Evolutionary conservation across 257 asterid genomes (phyloP), one percentile per base, ranked within the genome.

Genomic region (Marsdenia floribunda): DNA sequence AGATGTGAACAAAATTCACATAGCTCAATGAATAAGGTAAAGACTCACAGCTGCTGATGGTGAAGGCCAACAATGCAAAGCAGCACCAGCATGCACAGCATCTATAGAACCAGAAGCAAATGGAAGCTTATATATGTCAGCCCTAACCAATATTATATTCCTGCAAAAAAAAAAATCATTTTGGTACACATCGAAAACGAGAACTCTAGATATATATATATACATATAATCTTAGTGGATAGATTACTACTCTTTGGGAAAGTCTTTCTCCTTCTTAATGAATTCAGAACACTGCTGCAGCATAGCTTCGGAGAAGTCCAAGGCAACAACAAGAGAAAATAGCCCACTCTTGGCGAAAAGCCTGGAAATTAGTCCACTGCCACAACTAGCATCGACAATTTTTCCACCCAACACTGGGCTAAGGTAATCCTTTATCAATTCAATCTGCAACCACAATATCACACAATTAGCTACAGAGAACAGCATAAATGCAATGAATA

Each of bases 1-100:
- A 5, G 22, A 46, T 26, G 14, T 5, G 11, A 47, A 22, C 54
- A 29, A 47, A 42, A n/a, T 33, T 74, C 54, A 29, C 33, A 42
- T 33, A 50, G 11, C 22, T 19, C 49, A 14, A 72, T 19, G 18
- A 50, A 29, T 35, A 60, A 55, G 74, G 57, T 77, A 78, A 54
- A 37, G 71, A 75, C 89, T 79, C 77, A 92, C 97, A 22, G 90
- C 97, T 44, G 93, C 82, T 16, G 96, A 89, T 69, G 97, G 97
- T 64, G 97, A 90, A 79, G 97, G 95, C 96, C 98, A 93, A 54
- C 98, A 93, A 82, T 90, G 98, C 76, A 93, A 80, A 79, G 98
- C 98, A 74, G 97, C 98, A 79, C 97, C 98, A 77, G 97, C 98
- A 86, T 93, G 98, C 80, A 93, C 86, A 78, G 91, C 97, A 80